Evolutionary conservation across 345 rosid genomes (phyloP).

Genomic region (Corchorus olitorius): DNA sequence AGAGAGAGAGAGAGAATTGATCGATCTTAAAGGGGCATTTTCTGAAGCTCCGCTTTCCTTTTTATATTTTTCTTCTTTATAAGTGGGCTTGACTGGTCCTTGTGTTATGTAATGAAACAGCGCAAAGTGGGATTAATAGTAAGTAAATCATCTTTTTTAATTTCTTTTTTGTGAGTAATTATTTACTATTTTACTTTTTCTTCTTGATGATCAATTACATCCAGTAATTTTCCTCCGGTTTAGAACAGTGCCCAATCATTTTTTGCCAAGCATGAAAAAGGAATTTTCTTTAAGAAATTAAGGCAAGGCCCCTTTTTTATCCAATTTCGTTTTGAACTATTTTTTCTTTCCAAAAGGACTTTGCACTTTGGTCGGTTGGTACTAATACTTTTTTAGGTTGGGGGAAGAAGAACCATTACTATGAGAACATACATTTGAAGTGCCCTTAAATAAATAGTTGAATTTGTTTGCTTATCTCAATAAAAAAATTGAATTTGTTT

Average conservation of each 20-base stretch:
- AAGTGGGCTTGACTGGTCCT: conserved; percentile 12
- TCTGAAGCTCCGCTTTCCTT: background rate
- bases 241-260: background rate
- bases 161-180: background rate
- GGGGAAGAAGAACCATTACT: no score
- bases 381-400: no score
- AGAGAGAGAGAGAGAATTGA: conserved; percentile 11
- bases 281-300: no score
- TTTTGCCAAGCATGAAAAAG: background rate
- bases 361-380: background rate
- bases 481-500: no score
- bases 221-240: background rate
- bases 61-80: background rate
- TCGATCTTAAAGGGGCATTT: conserved; percentile 25
- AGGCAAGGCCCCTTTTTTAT: no score
- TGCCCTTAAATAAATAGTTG: background rate
- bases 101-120: background rate
- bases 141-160: no score
- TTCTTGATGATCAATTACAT: no score
- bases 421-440: background rate
- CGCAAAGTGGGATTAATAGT: background rate
- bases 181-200: no score
- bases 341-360: background rate
- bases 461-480: no score
- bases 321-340: background rate